Evolutionary conservation across 2,329 filamentous ascomycete species (phyloP).

Genomic region (Ascochyta pisi): DNA sequence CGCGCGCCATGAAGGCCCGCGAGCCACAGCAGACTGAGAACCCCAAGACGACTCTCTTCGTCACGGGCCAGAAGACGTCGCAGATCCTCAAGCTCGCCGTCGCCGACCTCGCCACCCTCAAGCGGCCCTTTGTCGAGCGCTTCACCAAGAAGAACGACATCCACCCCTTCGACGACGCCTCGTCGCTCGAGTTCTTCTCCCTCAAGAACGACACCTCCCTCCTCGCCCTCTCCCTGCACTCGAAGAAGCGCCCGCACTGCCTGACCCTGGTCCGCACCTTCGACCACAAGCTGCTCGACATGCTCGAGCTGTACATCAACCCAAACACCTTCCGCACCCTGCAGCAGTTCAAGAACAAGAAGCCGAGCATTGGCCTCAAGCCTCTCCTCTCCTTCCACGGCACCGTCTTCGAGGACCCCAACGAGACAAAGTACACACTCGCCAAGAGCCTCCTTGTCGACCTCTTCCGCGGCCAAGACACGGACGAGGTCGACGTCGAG

Average conservation of each 20-base stretch:
- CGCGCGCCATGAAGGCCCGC: constrained; percentile 91
- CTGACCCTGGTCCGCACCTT: constrained; percentile 85
- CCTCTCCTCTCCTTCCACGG: constrained; percentile 93
- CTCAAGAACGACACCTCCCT: constrained; percentile 94
- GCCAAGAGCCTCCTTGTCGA: constrained; percentile 88
- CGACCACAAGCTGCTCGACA: constrained; percentile 86
- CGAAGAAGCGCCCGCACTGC: constrained; percentile 94
- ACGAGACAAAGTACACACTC: constrained; percentile 79
- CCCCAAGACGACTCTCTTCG: constrained; percentile 86
- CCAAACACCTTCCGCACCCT: constrained; percentile 73
- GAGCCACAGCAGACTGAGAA: constrained; percentile 90
- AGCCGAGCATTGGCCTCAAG: constrained; percentile 76
- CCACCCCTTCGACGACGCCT: constrained; percentile 90
- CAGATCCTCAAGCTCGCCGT: constrained; percentile 83
- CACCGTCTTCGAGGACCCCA: constrained; percentile 83
- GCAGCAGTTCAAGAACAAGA: constrained; percentile 72
- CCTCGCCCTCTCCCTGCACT: constrained; percentile 82
- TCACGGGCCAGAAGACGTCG: constrained; percentile 85
- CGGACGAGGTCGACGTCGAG: constrained; percentile 88
- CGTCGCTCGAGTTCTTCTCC: constrained; percentile 91
- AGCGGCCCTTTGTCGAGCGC: constrained; percentile 82
- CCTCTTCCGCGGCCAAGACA: constrained; percentile 84
- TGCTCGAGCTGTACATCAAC: constrained; percentile 89
- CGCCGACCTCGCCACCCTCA: constrained; percentile 83
- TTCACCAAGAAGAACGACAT: constrained; percentile 98